Conservation (phyloP, 805 yeast species). For the Kodamaea sagamina region DNA sequence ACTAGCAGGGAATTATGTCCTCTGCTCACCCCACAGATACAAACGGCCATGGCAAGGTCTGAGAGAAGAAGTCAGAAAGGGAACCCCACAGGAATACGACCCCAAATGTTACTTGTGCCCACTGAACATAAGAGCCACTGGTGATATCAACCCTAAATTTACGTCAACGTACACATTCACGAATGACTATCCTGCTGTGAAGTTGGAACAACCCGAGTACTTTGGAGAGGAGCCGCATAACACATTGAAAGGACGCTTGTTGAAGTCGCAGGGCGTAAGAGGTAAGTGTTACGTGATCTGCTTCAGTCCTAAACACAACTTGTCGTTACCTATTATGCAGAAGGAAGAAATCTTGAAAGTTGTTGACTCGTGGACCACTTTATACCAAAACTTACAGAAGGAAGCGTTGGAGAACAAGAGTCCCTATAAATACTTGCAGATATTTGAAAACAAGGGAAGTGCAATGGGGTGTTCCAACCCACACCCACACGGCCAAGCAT, state of each 20-base stretch:
- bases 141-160: conserved; percentile 59
- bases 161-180: conserved; percentile 58
- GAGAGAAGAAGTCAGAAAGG: conserved; percentile 41
- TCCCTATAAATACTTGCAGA: conserved; percentile 62
- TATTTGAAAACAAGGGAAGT: conserved; percentile 75
- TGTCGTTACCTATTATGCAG: conserved; percentile 65
- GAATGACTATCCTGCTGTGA: conserved; percentile 74
- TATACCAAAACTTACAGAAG: conserved; percentile 47
- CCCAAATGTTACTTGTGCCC: conserved; percentile 73
- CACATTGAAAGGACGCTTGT: conserved; percentile 43
- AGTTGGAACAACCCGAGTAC: conserved; percentile 53
- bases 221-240: conserved; percentile 17
- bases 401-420: conserved; percentile 26
- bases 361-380: conserved; percentile 60
- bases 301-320: conserved; percentile 67
- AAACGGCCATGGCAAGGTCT: conserved; percentile 84
- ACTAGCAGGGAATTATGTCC: conserved; percentile 63
- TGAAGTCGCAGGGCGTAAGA: conserved; percentile 57
- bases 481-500: conserved; percentile 82
- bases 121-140: conserved; percentile 65
- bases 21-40: conserved; percentile 76
- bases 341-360: conserved; percentile 45
- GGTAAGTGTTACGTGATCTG: conserved; percentile 75
- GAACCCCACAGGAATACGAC: conserved; percentile 53
- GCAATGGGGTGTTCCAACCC: conserved; percentile 85